Conservation (phyloP, 2,329 filamentous ascomycete genomes). For the Cladosporium sp. region DNA sequence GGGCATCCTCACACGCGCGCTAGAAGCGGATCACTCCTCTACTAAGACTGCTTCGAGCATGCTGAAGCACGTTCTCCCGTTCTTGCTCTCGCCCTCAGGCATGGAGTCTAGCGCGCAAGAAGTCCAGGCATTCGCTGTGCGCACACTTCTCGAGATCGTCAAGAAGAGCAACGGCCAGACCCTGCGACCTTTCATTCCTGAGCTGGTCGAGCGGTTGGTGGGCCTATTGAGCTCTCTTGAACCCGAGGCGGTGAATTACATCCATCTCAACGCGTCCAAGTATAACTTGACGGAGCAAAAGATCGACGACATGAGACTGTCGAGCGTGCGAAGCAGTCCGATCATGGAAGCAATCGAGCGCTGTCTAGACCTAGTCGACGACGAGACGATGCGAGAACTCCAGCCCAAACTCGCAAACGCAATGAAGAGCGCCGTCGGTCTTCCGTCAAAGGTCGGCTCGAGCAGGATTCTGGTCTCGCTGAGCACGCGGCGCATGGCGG, state of each 20-base stretch:
- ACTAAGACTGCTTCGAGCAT: slow-evolving; percentile 67
- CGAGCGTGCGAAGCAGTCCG: slow-evolving; percentile 77
- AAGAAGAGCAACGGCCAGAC: slow-evolving; percentile 77
- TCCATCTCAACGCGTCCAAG: slow-evolving; percentile 80
- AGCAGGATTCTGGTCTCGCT: slow-evolving; percentile 79
- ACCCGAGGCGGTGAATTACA: slow-evolving; percentile 82
- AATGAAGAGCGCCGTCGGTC: slow-evolving; percentile 80
- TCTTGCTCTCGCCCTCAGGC: slow-evolving; percentile 81
- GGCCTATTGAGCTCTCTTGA: slow-evolving; percentile 82
- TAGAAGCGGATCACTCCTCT: slow-evolving; percentile 71
- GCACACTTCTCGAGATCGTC: slow-evolving; percentile 80
- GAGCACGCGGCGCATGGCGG: slow-evolving; percentile 70
- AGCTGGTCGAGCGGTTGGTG: slow-evolving; percentile 75
- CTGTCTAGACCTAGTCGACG: slow-evolving; percentile 79
- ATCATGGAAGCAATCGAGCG: slow-evolving; percentile 90
- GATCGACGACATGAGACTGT: slow-evolving; percentile 81
- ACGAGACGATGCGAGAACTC: slow-evolving; percentile 68
- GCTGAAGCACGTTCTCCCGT: slow-evolving; percentile 82
- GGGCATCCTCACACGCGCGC: slow-evolving; percentile 75
- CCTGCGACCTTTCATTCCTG: slow-evolving; percentile 74
- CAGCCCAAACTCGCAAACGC: slow-evolving; percentile 68
- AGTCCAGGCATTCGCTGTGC: slow-evolving; percentile 73
- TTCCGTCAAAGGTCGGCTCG: slow-evolving; percentile 92
- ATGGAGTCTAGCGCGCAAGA: slow-evolving; percentile 86
- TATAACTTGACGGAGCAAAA: slow-evolving; percentile 83